Evolutionary conservation across 1,284 basidiomycete genomes (phyloP), one percentile per base, ranked within the genome.

Genomic region (Spongispora temasekensis): DNA sequence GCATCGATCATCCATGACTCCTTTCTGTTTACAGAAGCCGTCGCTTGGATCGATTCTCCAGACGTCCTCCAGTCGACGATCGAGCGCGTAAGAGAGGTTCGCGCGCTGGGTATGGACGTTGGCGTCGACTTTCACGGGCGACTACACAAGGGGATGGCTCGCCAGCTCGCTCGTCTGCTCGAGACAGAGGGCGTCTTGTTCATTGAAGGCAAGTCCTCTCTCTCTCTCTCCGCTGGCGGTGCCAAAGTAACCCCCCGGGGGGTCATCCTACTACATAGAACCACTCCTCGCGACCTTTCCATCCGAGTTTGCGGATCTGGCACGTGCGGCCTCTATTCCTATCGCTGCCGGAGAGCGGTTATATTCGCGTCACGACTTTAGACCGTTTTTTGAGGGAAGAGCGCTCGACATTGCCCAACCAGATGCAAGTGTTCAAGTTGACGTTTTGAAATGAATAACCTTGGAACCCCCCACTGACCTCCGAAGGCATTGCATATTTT

Each of bases 101-200:
- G 83, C 65, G 79, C 81, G 2, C 73, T 88, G 9, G 89, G 87
- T 17, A 71, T 91, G 54, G 89, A 92, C 66, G 89, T 89, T 9
- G 83, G 82, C 10, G 72, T 87, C 21, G 84, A 86, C 64, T 87
- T 88, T 69, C 85, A 85, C 63, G 85, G 86, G 27, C 78, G 87
- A 19, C 78, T 91, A 27, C 89, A 91, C 72, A 89, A 89, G 66
- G 82, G 85, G 8, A 89, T 91, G 83, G 88, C 89, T n/a, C 91
- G 88, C 70, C 90, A 91, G 70, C 82, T 93, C 13, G 89, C 86
- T 5, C 82, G 81, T 61, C 74, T 84, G 4, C 80, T 93, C 5
- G 89, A 90, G 64, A 85, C 85, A 8, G 79, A 87, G 57, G 78
- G 81, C 32, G 88, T 89, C 1, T 73, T 93, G 21, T 93, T 92